phyloP scores from a whole-genome alignment of 75 land plant species.

The Selaginella moellendorffii region DNA sequence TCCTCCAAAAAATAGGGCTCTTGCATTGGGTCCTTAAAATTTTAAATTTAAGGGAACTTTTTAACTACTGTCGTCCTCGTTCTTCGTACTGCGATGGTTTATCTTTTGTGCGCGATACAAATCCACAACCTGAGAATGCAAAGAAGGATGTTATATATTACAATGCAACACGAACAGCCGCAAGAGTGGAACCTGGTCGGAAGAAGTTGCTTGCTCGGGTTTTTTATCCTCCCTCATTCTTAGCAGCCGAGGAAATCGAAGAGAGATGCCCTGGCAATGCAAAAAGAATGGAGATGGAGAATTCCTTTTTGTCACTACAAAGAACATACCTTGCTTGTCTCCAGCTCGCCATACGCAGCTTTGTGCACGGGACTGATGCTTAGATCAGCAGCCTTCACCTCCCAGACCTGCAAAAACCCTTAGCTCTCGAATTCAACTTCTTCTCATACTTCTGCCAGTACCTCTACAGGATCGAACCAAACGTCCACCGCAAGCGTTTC shows the following conservation, averaged over 20 bases:
- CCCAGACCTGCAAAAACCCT: slow-evolving; percentile 64
- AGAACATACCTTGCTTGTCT: slow-evolving; percentile 53
- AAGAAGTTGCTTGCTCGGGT: slow-evolving; percentile 87
- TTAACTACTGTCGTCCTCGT: too few relatives aligned
- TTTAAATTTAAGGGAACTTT: not conserved
- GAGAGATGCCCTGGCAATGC: slow-evolving; percentile 72
- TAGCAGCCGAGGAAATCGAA: slow-evolving; percentile 84
- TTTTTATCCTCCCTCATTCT: slow-evolving; percentile 79
- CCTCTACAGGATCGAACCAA: slow-evolving; percentile 96
- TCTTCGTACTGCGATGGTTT: too few relatives aligned
- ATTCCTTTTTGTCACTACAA: not conserved
- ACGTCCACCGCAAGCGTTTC: slow-evolving; percentile 93
- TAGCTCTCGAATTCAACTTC: not conserved
- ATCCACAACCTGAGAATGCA: not conserved
- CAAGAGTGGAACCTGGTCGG: slow-evolving; percentile 77
- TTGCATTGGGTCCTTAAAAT: not conserved
- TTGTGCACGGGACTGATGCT: slow-evolving; percentile 95
- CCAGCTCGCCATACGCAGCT: slow-evolving; percentile 82
- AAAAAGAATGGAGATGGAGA: not conserved
- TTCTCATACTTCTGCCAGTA: too few relatives aligned
- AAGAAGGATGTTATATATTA: not conserved
- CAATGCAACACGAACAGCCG: not conserved
- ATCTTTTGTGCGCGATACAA: not conserved
- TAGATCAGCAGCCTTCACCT: slow-evolving; percentile 97
- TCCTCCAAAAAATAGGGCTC: not conserved